Conservation (phyloP, 768 basidiomycete genomes). For the Suillus fuscotomentosus region DNA sequence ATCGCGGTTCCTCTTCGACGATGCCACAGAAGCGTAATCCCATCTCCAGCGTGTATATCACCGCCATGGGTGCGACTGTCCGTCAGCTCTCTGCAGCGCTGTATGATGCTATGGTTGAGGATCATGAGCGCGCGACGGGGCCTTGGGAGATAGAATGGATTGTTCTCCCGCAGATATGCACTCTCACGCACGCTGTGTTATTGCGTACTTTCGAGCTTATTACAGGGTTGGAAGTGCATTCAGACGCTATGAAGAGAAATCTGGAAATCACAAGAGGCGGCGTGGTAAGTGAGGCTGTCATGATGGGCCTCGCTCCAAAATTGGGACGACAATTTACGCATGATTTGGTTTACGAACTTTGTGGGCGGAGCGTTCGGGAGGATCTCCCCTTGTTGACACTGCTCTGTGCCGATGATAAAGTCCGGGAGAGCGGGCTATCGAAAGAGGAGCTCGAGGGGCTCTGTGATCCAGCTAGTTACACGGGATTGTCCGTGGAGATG, state of each 20-base stretch:
- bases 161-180: constrained; percentile 42
- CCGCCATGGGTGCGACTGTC: constrained; percentile 41
- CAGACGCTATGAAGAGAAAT: constrained; percentile 39
- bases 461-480: constrained; percentile 39
- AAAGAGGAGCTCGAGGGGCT: constrained; percentile 28
- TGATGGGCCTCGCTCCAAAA: constrained; percentile 43
- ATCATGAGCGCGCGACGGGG: constrained; percentile 47
- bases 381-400: constrained; percentile 32
- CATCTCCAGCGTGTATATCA: constrained; percentile 44
- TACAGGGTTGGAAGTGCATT: constrained; percentile 40
- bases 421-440: constrained; percentile 23
- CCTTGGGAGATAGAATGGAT: constrained; percentile 55
- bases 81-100: constrained; percentile 38
- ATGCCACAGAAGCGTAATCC: constrained; percentile 54
- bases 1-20: constrained; percentile 47
- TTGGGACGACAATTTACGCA: constrained; percentile 46
- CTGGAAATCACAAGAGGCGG: constrained; percentile 37
- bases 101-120: constrained; percentile 48
- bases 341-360: constrained; percentile 43
- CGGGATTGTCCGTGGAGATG: constrained; percentile 36
- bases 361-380: constrained; percentile 27
- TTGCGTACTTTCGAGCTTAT: constrained; percentile 36
- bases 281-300: constrained; percentile 45
- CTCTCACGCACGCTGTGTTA: constrained; percentile 39
- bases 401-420: constrained; percentile 27